Base-by-base conservation (phyloP, 2,329 filamentous ascomycete species). In the Penicillium palitans region DNA sequence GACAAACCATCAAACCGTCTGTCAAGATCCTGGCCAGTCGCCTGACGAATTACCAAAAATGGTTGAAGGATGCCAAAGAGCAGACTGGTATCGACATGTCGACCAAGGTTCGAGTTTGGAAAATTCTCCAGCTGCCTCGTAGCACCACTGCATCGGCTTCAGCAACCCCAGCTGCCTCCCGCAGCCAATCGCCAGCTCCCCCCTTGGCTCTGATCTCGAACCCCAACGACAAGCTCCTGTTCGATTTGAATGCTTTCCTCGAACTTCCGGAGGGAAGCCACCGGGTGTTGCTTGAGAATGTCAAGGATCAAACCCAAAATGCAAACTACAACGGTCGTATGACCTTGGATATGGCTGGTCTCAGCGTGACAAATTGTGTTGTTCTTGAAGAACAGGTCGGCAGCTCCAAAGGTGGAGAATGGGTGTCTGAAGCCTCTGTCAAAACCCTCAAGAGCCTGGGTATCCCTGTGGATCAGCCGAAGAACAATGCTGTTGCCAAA, bases 351-450 rank as follows among this genome's bases (percentile, higher is more conserved):
- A 78, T 86, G 54, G 83, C 87, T 50, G 87, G 87, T 2, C 80
- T 97, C 24, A 84, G 82, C n/a, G 84, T 86, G 33, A 87, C 91
- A 61, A 86, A 90, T 68, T 85, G 87, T 4, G 82, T 97, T 50
- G 86, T 96, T n/a, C 78, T 98, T 6, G 93, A 98, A 71, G 91
- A 96, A 72, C 82, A 87, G 61, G 80, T 88, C 47, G 82, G 84
- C 13, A 79, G 62, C 17, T 44, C 77, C 41, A 79, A 68, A 13
- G 81, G 81, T 49, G 81, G 81, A 19, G 84, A 86, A 61, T 87
- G 83, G 74, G 72, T 79, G 5, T 85, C 83, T 1, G 82, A 81
- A 57, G 75, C 69, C 21, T 77, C 75, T 48, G 74, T 72, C 61
- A 76, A 77, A 61, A 77, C 76, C 52, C 64, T 76, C 13, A 73